Percentiles rank a stretch among this genome's conserved stretches.
Evolutionary conservation across 768 basidiomycete species (phyloP).

Genomic region (Termitomyces sp.): DNA sequence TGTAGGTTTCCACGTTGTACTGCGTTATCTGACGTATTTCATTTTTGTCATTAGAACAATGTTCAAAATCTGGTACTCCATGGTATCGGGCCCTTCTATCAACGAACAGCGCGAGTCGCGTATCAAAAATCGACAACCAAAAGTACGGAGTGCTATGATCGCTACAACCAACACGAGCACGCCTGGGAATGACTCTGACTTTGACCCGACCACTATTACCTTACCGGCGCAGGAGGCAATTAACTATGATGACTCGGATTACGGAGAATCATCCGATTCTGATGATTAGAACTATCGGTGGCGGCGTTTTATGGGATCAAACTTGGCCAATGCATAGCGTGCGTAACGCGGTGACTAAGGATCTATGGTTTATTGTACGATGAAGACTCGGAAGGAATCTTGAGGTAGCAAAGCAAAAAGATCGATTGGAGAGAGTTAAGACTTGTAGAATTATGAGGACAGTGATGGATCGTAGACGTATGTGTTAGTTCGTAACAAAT

Average conservation of each 20-base stretch:
- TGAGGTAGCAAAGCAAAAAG: neutral
- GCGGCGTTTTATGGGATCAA: neutral
- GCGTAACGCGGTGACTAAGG: neutral
- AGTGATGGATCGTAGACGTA: neutral
- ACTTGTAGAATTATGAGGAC: neutral
- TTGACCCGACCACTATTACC: conserved; percentile 26
- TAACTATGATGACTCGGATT: conserved; percentile 16
- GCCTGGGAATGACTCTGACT: conserved; percentile 20
- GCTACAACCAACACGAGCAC: neutral
- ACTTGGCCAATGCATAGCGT: neutral
- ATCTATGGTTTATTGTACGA: neutral
- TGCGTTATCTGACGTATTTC: neutral
- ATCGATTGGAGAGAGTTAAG: neutral
- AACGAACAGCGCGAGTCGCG: conserved; percentile 34
- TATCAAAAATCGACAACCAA: conserved; percentile 1
- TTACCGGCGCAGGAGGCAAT: neutral
- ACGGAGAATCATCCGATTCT: conserved; percentile 12
- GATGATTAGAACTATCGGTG: conserved; percentile 2
- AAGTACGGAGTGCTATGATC: neutral
- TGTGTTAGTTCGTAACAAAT: neutral
- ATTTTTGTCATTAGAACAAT: conserved; percentile 23
- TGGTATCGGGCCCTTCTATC: conserved; percentile 39
- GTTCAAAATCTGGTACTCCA: conserved; percentile 39
- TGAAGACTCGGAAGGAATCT: neutral
- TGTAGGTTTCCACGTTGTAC: conserved; percentile 25